Conservation (phyloP, 495 filamentous ascomycete genomes). For the Penicillium robsamsonii region DNA sequence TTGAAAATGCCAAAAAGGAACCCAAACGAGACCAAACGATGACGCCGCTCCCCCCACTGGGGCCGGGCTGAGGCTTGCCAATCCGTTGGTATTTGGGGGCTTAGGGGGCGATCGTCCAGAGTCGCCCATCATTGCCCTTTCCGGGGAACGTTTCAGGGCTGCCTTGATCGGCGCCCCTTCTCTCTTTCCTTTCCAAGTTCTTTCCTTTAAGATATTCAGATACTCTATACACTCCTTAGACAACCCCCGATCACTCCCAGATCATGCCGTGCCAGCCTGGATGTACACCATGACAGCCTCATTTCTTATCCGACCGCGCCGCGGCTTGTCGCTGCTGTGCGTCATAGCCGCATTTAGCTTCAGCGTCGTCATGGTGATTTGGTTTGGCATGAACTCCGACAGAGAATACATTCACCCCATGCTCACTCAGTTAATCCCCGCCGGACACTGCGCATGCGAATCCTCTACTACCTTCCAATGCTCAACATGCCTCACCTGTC, state of each 20-base stretch:
- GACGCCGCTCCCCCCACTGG: slow-evolving; percentile 7
- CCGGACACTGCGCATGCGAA: slow-evolving; percentile 42
- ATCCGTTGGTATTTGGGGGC: not conserved
- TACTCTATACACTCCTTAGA: not conserved
- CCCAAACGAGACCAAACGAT: not conserved
- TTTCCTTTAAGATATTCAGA: not conserved
- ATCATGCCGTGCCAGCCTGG: slow-evolving; percentile 18
- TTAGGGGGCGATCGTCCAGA: not conserved
- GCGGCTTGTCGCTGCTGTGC: slow-evolving; percentile 26
- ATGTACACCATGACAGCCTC: slow-evolving; percentile 25
- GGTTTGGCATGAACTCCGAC: slow-evolving; percentile 44
- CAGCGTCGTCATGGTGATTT: slow-evolving; percentile 27
- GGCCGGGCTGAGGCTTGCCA: not conserved
- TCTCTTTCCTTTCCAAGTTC: not conserved
- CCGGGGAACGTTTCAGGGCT: not conserved
- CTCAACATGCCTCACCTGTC: slow-evolving; percentile 38
- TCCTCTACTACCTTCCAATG: slow-evolving; percentile 44
- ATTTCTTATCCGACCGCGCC: slow-evolving; percentile 29
- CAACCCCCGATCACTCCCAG: not conserved
- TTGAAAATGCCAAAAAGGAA: not conserved
- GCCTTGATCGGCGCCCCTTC: not conserved
- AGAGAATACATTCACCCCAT: slow-evolving; percentile 38
- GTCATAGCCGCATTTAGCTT: slow-evolving; percentile 20
- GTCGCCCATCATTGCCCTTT: not conserved
- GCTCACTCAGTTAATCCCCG: slow-evolving; percentile 41